A percentile compares a stretch with the other conserved stretches of the same genome.
Evolutionary conservation across 1,284 basidiomycete species (phyloP).

Genomic region (Coniferiporia sulphurascens): DNA sequence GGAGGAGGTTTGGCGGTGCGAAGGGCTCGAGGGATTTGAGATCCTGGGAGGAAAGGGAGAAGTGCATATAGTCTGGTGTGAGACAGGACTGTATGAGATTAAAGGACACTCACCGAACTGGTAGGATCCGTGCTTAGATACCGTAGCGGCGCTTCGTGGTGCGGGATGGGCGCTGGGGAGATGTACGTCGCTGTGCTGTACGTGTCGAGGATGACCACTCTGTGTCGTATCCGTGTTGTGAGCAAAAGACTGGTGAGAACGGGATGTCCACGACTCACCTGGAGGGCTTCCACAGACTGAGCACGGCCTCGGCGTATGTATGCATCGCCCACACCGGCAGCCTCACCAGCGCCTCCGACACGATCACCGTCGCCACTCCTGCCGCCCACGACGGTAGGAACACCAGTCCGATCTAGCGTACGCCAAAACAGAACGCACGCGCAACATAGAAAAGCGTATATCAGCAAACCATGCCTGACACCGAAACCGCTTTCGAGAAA

Average conservation of each 20-base stretch:
- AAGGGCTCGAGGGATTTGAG: conserved; percentile 33
- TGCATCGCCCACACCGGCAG: conserved; percentile 51
- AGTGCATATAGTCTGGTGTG: conserved; percentile 20
- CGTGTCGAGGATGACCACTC: conserved; percentile 47
- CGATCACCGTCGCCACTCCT: conserved; percentile 39
- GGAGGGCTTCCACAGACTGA: conserved; percentile 42
- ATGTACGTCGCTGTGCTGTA: conserved; percentile 52
- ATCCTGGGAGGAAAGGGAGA: conserved; percentile 4
- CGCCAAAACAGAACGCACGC: not conserved
- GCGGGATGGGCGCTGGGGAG: conserved; percentile 32
- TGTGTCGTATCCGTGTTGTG: conserved; percentile 27
- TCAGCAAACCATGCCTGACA: too few relatives aligned
- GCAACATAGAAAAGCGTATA: too few relatives aligned
- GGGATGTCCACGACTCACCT: too few relatives aligned
- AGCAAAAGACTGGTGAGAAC: too few relatives aligned
- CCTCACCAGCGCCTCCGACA: conserved; percentile 48
- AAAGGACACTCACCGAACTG: conserved; percentile 19
- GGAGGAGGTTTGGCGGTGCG: conserved; percentile 54
- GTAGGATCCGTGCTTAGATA: conserved; percentile 39
- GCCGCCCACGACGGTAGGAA: conserved; percentile 47
- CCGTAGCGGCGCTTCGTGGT: conserved; percentile 46
- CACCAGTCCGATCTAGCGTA: conserved; percentile 48
- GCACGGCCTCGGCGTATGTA: conserved; percentile 39
- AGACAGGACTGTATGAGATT: too few relatives aligned
- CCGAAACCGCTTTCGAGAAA: too few relatives aligned